Base-by-base conservation (phyloP, 805 yeast genomes). In the Saccharomycopsis sp. region DNA sequence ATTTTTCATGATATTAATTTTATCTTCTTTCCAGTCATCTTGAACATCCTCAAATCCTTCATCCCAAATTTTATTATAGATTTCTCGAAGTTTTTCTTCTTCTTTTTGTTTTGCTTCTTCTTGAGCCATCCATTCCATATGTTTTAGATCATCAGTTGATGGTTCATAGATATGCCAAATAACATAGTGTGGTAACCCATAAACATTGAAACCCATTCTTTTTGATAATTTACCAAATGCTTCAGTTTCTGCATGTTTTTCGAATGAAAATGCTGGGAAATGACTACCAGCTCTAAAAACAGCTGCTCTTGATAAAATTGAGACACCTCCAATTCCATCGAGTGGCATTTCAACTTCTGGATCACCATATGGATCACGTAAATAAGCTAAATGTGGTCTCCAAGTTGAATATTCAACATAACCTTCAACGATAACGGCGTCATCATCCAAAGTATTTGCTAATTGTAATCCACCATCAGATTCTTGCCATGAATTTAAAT, bases 111-210 rank as follows among this genome's bases (percentile, higher is more conserved):
- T 69, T 21, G 70, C 66, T 55, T 82, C 92, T 59, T 82, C 89
- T 54, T 78, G 71, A 1, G 87, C 89, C 83, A 82, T 74, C 88
- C 88, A 80, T 53, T 79, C 88, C 88, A 82, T 80, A 52, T 79
- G 83, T 57, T 74, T 72, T 59, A 88, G 67, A 65, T 89, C 97
- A 59, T 88, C 96, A 20, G 79, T 75, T 15, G 94, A 81, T 20
- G 97, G 97, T 65, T 89, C 97, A 61, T 89, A 89, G 49, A 85
- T 79, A 59, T 87, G 96, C 97, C 97, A 89, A 41, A 89, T 81
- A 26, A 86, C 94, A 58, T 89, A 89, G 62, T 89, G 96, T 10
- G 96, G 94, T 51, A 89, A 68, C 0, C 97, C 97, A 46, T 79
- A 70, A 19, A 89, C 96, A 19, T 78, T 68, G 57, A 72, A 84